Base-by-base conservation (phyloP, 805 yeast genomes). In the Candida lessepsii region DNA sequence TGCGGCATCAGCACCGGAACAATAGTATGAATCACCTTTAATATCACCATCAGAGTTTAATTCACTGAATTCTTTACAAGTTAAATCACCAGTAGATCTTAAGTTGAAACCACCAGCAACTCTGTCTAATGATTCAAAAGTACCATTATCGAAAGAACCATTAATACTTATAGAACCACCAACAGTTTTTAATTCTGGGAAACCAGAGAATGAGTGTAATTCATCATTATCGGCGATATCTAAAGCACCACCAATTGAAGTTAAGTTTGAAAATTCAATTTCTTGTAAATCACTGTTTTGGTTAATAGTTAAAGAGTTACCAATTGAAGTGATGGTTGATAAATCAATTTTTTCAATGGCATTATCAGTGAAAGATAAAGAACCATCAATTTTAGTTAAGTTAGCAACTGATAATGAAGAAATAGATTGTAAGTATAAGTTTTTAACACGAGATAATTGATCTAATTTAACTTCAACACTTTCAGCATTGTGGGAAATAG, bases 51-150 rank as follows among this genome's bases (percentile, higher is more conserved):
- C 74, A 58, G 71, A 65, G 76, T 86, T 81, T 61, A 87, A 77
- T 40, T 65, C 57, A 65, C 84, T 77, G 73, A 90, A 87, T 40
- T 75, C 71, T 47, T 74, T 63, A 80, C 99, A 93, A 70, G 88
- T 80, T 69, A 87, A 81, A 57, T 84, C 83, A 61, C 86, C 84
- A 43, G 70, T 61, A 46, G 96, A 76, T 62, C 83, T 83, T 60
- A 93, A 75, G 59, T 71, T 70, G 70, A 90, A 95, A 67, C 96
- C 96, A 79, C 99, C 99, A 63, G 80, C 79, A 57, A 93, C 96
- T 58, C 83, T 78, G 55, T 67, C 72, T 64, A 93, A 80, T 25
- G 78, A 57, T 51, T 83, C 79, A 63, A 93, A 78, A 46, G 88
- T 70, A 60, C 93, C 93, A 58, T 80, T 77, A 63, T 81, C 73